phyloP scores from a whole-genome alignment of 73 alveolate genomes.

The Diophrys sp. region DNA sequence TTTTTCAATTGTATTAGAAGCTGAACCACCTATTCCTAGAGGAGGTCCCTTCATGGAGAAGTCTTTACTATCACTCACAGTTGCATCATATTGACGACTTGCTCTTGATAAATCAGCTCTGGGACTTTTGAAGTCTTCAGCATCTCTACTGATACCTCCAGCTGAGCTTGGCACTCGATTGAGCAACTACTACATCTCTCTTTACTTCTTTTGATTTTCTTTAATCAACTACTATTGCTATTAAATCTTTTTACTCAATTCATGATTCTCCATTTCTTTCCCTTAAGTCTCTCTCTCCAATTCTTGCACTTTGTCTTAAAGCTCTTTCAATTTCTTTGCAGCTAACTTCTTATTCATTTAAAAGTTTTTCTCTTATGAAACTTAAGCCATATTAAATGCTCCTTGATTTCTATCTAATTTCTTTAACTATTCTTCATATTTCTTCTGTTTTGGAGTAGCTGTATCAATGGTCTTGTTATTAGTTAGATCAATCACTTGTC shows the following conservation, averaged over 20 bases:
- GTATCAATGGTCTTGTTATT: not conserved
- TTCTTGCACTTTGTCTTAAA: not conserved
- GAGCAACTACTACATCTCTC: not conserved
- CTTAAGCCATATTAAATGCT: not conserved
- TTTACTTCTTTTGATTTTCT: not conserved
- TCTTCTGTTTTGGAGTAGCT: not conserved
- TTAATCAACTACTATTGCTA: too few species aligned
- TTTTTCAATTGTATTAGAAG: too few species aligned
- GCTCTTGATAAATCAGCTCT: not conserved
- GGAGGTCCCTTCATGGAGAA: not conserved
- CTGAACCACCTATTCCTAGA: not conserved
- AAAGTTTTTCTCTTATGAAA: not conserved
- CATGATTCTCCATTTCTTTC: not conserved
- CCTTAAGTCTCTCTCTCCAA: not conserved
- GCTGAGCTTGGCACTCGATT: not conserved
- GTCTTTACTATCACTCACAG: not conserved
- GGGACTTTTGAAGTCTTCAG: not conserved
- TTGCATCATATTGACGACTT: not conserved
- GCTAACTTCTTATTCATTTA: too few species aligned
- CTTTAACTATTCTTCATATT: not conserved
- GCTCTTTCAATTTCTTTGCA: not conserved
- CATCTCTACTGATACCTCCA: not conserved
- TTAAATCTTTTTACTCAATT: not conserved
- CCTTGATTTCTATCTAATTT: not conserved
- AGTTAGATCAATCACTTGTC: constrained; percentile 1